These are phyloP conservation scores for Scutellaria barbata DNA, from an alignment of 257 asterid genomes.

Conservation along the genomic window DNA sequence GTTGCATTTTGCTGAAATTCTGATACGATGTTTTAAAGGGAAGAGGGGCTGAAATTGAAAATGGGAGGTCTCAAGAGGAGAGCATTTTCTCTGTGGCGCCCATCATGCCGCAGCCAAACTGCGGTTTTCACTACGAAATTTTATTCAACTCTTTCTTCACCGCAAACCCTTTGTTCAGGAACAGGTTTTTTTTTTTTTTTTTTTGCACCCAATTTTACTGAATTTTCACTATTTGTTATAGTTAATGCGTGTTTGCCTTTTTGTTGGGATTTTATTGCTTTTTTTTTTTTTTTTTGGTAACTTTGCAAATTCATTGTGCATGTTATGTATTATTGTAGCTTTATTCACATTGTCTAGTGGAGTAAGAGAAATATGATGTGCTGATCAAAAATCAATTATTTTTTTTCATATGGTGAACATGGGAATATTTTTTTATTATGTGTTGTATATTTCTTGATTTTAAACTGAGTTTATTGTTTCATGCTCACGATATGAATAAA, in stretches of 20 bases:
- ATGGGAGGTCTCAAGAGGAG: constrained; percentile 36
- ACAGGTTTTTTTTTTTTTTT: constrained; percentile 17
- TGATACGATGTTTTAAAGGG: background rate
- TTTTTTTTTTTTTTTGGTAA: background rate
- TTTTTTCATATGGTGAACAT: constrained; percentile 6
- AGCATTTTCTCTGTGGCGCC: constrained; percentile 34
- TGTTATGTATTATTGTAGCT: background rate
- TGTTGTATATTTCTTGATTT: background rate
- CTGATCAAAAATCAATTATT: constrained; percentile 17
- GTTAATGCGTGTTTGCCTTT: background rate
- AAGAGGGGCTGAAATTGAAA: background rate
- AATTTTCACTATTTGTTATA: background rate
- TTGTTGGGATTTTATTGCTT: background rate
- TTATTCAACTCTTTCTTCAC: constrained; percentile 26
- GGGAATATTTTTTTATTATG: background rate
- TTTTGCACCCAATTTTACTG: constrained; percentile 25
- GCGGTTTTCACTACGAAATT: constrained; percentile 18
- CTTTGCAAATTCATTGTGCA: constrained; percentile 4
- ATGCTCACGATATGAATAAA: no score
- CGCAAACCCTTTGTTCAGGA: constrained; percentile 27
- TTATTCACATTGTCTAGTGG: background rate
- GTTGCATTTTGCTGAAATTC: no score
- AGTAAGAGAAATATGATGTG: background rate
- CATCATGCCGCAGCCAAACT: constrained; percentile 25
- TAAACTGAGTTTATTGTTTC: no score